phyloP scores from a whole-genome alignment of 345 rosid genomes.

The Lepidium aucheri region DNA sequence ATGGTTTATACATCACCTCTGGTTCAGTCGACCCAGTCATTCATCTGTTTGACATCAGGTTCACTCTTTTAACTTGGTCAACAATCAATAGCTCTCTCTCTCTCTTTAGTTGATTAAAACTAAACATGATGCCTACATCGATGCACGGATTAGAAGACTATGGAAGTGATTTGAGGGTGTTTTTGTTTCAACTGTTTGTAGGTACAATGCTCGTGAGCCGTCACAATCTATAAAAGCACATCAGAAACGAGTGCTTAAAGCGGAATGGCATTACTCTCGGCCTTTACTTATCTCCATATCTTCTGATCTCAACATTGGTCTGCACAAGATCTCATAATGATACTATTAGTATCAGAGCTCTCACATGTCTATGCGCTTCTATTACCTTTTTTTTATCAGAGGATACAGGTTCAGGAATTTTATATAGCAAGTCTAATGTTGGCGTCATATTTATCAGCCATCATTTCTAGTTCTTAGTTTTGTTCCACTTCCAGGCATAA shows the following conservation, averaged over 20 bases:
- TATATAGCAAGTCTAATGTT: not conserved
- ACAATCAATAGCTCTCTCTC: not conserved
- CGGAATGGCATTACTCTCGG: conserved; percentile 65
- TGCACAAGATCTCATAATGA: conserved; percentile 54
- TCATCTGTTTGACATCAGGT: conserved; percentile 85
- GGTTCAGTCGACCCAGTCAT: conserved; percentile 93
- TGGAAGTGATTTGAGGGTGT: not conserved
- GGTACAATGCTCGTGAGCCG: conserved; percentile 68
- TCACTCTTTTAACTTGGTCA: conserved; percentile 1
- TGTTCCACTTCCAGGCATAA: no score
- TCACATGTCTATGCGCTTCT: not conserved
- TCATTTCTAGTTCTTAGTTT: no score
- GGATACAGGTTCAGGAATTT: not conserved
- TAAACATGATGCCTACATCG: not conserved
- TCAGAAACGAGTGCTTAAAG: conserved; percentile 80
- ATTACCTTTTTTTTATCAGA: not conserved
- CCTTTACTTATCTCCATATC: conserved; percentile 83
- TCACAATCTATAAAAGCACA: conserved; percentile 84
- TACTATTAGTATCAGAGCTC: not conserved
- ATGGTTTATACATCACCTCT: conserved; percentile 66
- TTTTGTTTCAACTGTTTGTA: not conserved
- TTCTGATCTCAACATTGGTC: conserved; percentile 75
- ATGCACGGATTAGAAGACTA: not conserved
- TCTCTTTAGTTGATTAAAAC: not conserved
- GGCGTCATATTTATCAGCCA: no score